Base-by-base conservation (phyloP, 192 early-diverging fungal genomes). In the Coemansia pectinata region DNA sequence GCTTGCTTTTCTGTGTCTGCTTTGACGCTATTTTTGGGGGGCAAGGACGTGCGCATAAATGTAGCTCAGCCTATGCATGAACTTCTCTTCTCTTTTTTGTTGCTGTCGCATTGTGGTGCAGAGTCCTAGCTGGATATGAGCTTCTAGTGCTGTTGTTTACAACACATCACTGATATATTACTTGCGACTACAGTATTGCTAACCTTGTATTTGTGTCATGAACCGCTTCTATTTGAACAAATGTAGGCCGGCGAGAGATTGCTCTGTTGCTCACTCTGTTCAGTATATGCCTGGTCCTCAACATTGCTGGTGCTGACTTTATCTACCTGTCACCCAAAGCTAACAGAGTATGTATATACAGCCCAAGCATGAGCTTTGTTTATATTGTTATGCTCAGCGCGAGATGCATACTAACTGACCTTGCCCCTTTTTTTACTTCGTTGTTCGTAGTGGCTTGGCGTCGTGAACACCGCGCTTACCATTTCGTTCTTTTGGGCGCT, bases 241-340 rank as follows among this genome's bases (percentile, higher is more conserved):
- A 33, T 65, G 45, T 80, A 84, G 82, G 83, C 40, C 83, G 83
- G 78, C 78, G 78, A 77, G 83, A 85, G 53, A 85, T 85, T 76
- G 71, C 78, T 5, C 58, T 81, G 66, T 61, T 85, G 15, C 63
- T 85, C 53, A 63, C 70, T 27, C 60, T 78, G 21, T 85, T 71
- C 38, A 71, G 72, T 60, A 59, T 85, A n/a, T 48, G 65, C 50
- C 64, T 85, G n/a, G 79, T 52, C 19, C 64, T 81, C 27, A 80
- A 85, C 65, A 50, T 78, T 61, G 74, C 66, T 17, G 83, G 78
- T 15, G 70, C 75, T 14, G 83, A 81, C 58, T 69, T 80, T 58
- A 69, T 76, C 41, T 68, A 63, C 39, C 25, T 40, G 25, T 72
- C 78, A 5, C 38, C 66, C 17, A 74, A 65, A 29, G 72, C 60